Evolutionary conservation across 2,329 filamentous ascomycete genomes (phyloP).

Genomic region (Sporothrix luriei): DNA sequence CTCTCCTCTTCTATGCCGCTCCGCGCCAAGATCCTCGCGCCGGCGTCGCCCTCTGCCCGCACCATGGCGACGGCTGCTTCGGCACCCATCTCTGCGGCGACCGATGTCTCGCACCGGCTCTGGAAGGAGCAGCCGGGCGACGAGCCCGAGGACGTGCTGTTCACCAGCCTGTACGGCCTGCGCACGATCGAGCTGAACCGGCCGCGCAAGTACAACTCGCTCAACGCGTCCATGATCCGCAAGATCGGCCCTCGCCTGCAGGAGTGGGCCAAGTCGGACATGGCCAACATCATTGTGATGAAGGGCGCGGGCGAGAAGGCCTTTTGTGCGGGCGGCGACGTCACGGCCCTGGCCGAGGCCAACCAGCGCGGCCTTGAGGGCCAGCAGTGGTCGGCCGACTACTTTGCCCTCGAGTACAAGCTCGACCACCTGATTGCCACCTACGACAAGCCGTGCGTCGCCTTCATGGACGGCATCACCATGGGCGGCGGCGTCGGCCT

Average conservation of each 20-base stretch:
- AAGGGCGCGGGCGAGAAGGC: conserved; percentile 85
- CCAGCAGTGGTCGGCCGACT: conserved; percentile 74
- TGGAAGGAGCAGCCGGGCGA: conserved; percentile 66
- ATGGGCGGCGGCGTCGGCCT: conserved; percentile 98
- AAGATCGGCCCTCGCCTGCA: conserved; percentile 88
- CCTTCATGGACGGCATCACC: conserved; percentile 96
- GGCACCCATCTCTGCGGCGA: neutral
- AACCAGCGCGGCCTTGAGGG: conserved; percentile 71
- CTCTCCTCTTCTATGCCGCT: conserved; percentile 66
- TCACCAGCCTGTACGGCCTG: conserved; percentile 84
- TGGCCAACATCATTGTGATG: conserved; percentile 90
- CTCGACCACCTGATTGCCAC: conserved; percentile 95
- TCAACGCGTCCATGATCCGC: conserved; percentile 90
- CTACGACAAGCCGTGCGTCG: conserved; percentile 88
- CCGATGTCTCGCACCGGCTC: conserved; percentile 33
- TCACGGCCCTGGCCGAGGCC: conserved; percentile 72
- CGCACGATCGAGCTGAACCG: conserved; percentile 93
- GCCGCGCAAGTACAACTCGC: conserved; percentile 85
- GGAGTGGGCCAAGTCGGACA: conserved; percentile 93
- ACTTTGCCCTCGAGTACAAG: conserved; percentile 94
- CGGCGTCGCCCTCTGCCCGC: conserved; percentile 51
- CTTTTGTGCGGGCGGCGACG: conserved; percentile 93
- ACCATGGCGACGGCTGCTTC: conserved; percentile 45
- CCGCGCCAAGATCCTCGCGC: conserved; percentile 70
- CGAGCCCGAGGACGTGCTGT: conserved; percentile 87